phyloP scores from a whole-genome alignment of 2,329 filamentous ascomycete species.

The Penicillium glabrum region DNA sequence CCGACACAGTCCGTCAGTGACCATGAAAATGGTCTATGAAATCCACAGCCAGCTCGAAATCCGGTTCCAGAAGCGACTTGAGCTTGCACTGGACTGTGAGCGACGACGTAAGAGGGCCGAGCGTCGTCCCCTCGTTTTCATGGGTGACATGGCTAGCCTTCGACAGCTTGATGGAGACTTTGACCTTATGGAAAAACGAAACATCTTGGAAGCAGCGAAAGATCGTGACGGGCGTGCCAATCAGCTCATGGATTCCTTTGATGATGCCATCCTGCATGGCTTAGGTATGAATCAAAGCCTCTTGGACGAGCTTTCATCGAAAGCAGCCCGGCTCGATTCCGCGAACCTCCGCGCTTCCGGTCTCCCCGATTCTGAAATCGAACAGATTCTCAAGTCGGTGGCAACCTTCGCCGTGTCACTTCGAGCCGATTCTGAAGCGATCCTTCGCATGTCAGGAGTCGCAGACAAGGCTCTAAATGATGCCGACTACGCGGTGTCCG shows the following conservation, averaged over 20 bases:
- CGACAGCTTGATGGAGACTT: constrained; percentile 51
- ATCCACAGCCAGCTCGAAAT: constrained; percentile 51
- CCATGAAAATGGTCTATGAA: constrained; percentile 47
- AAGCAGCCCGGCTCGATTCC: constrained; percentile 40
- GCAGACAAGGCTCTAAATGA: constrained; percentile 53
- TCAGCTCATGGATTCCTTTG: constrained; percentile 51
- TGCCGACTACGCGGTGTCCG: constrained; percentile 54
- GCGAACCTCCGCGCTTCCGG: constrained; percentile 32
- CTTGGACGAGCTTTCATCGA: constrained; percentile 49
- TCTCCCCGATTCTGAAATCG: constrained; percentile 35
- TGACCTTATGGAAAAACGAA: constrained; percentile 53
- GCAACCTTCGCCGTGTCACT: constrained; percentile 41
- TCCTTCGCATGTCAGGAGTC: constrained; percentile 48
- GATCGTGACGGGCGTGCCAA: constrained; percentile 52
- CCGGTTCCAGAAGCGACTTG: constrained; percentile 50
- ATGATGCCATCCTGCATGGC: constrained; percentile 52
- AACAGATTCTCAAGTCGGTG: constrained; percentile 40
- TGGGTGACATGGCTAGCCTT: constrained; percentile 52
- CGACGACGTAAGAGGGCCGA: constrained; percentile 56
- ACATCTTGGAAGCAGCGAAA: constrained; percentile 49
- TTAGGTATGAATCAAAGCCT: constrained; percentile 53
- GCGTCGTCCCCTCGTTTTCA: constrained; percentile 51
- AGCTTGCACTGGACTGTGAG: constrained; percentile 55
- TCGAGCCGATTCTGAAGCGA: constrained; percentile 45
- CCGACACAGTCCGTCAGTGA: constrained; percentile 40